Conservation (phyloP, 2,329 filamentous ascomycete species). For the Apiospora kogelbergensis region DNA sequence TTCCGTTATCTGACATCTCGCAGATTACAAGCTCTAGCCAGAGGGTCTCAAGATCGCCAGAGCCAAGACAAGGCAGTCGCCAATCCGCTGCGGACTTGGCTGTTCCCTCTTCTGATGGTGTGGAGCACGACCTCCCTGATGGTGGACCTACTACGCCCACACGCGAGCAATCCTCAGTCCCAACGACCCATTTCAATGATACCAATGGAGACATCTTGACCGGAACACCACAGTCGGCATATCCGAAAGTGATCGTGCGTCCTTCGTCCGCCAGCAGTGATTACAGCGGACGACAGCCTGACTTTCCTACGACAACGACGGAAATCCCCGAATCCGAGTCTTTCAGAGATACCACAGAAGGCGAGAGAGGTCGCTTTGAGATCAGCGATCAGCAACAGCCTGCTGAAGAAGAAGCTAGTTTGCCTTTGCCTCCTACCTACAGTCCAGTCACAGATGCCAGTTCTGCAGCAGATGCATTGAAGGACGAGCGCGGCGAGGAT, state of each 20-base stretch:
- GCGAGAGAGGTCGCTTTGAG: not conserved
- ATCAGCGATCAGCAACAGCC: not conserved
- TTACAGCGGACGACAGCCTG: constrained; percentile 50
- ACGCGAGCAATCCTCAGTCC: constrained; percentile 12
- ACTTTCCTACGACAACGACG: constrained; percentile 39
- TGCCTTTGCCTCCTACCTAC: not conserved
- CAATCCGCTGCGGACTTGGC: not conserved
- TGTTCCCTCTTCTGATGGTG: not conserved
- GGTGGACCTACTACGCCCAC: constrained; percentile 7
- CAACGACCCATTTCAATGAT: constrained; percentile 17
- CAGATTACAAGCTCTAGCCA: constrained; percentile 24
- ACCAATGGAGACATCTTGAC: constrained; percentile 9
- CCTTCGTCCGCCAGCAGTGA: constrained; percentile 42
- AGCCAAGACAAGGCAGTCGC: constrained; percentile 12
- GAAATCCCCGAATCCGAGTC: constrained; percentile 29
- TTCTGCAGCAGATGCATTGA: not conserved
- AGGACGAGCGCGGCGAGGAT: not conserved
- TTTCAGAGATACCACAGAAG: constrained; percentile 16
- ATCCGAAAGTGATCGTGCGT: constrained; percentile 30
- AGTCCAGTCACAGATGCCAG: not conserved
- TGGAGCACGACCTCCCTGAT: not conserved
- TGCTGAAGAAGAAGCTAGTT: not conserved
- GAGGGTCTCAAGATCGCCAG: constrained; percentile 25
- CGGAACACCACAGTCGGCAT: constrained; percentile 21
- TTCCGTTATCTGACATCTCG: constrained; percentile 24